These are phyloP conservation scores for Yarrowia deformans DNA, from an alignment of 805 yeast species.

Conservation along the genomic window DNA sequence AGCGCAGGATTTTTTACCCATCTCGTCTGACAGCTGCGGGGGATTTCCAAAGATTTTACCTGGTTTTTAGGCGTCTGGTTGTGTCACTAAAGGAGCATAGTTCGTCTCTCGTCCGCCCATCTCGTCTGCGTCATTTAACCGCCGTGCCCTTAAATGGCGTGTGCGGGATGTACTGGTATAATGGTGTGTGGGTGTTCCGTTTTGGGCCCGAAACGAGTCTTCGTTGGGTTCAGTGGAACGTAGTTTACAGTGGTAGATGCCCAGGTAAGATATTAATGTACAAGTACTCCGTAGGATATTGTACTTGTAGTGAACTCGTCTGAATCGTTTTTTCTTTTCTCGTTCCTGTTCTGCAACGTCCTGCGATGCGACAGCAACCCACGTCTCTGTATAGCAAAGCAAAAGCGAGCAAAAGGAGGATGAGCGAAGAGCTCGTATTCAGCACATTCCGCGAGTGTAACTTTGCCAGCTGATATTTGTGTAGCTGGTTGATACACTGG, in stretches of 20 bases:
- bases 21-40: no score
- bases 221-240: slow-evolving; percentile 3
- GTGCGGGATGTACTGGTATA: slow-evolving; percentile 11
- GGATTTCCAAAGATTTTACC: neutral
- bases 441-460: no score
- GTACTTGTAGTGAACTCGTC: no score
- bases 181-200: neutral
- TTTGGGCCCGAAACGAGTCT: neutral
- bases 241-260: no score
- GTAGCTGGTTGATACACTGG: no score
- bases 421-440: neutral
- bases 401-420: neutral
- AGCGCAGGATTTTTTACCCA: no score
- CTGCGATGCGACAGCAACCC: neutral
- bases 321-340: no score
- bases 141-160: neutral
- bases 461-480: no score
- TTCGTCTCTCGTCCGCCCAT: neutral
- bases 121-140: slow-evolving; percentile 2
- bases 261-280: no score
- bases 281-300: no score
- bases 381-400: neutral
- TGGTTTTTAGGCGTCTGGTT: neutral
- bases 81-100: no score
- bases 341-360: neutral